phyloP scores from a whole-genome alignment of 495 filamentous ascomycete genomes.

The Aspergillus bertholletiae region DNA sequence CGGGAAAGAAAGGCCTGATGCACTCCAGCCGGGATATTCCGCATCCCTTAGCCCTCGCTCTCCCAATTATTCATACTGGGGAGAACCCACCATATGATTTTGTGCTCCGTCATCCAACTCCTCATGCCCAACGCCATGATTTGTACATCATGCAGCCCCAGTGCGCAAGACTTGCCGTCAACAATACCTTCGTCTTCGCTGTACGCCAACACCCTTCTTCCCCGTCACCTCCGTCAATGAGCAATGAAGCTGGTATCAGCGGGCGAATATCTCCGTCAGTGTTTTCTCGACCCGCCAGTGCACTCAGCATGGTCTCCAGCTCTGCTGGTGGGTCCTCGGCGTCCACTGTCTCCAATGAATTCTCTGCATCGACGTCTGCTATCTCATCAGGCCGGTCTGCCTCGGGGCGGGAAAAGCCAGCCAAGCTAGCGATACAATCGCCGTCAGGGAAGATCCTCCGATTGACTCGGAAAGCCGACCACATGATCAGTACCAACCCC shows the following conservation, averaged over 20 bases:
- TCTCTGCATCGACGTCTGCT: conserved; percentile 44
- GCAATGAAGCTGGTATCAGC: conserved; percentile 43
- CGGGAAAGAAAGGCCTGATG: conserved; percentile 91
- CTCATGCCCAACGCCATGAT: conserved; percentile 93
- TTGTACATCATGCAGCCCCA: conserved; percentile 96
- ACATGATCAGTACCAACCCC: conserved; percentile 47
- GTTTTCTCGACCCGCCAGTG: conserved; percentile 70
- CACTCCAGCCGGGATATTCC: conserved; percentile 93
- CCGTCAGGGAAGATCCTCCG: conserved; percentile 94
- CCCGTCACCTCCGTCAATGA: conserved; percentile 39
- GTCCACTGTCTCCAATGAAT: conserved; percentile 40
- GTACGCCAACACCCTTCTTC: conserved; percentile 89
- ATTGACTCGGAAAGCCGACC: conserved; percentile 83
- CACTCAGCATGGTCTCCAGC: conserved; percentile 72
- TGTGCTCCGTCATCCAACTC: conserved; percentile 87
- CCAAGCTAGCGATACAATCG: conserved; percentile 92
- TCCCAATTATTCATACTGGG: conserved; percentile 86
- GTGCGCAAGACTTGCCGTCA: conserved; percentile 77
- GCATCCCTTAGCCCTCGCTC: conserved; percentile 83
- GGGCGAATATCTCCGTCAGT: conserved; percentile 61
- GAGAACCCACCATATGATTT: conserved; percentile 94
- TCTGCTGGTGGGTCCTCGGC: conserved; percentile 36
- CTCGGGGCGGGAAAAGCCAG: conserved; percentile 69
- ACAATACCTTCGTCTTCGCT: conserved; percentile 97
- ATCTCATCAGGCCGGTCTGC: conserved; percentile 53